Base-by-base conservation (phyloP, 1,139 yeast genomes). In the Trichomonascaceae sp. region DNA sequence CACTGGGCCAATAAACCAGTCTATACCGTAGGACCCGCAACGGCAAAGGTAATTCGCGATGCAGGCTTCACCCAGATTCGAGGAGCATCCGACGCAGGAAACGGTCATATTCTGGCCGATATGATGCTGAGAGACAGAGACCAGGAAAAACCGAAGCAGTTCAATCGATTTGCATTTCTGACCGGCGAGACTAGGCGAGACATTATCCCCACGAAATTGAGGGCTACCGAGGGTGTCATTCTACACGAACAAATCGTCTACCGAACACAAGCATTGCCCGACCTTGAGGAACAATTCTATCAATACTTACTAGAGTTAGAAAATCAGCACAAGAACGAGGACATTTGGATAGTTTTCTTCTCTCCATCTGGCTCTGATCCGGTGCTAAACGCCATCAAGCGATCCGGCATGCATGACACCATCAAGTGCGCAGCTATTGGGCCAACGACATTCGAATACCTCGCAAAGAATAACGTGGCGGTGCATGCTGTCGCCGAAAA, bases 11-110 rank as follows among this genome's bases (percentile, higher is more conserved):
- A 45, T 1, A 74, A 72, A 45, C 68, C 76, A 0, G 77, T 77
- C 0, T 89, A 76, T 48, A 84, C 96, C 0, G 96, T 89, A 4
- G 97, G 97, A 0, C 95, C 95, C 1, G 89, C 95, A 0, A 87
- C 97, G 0, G 69, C 67, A 16, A 61, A 62, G 15, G 73, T 78
- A n/a, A 56, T 87, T 13, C 43, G 52, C 3, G 60, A 64, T 4
- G 58, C 74, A 20, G 95, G 95, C 1, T 87, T 85, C 50, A 49
- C 40, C 1, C 67, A 74, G 41, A 69, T 89, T 0, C 58, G 73
- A 39, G 96, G 96, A 3, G 93, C 87, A 1, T 54, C 52, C 1
- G 58, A 71, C 6, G 84, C 94, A 1, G 97, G 97, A 0, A 85
- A 84, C 52, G 96, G 96, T 0, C 58, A 67, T 4, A 62, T 69